Conservation (phyloP, 2,329 filamentous ascomycete species). For the Emydomyces testavorans region DNA sequence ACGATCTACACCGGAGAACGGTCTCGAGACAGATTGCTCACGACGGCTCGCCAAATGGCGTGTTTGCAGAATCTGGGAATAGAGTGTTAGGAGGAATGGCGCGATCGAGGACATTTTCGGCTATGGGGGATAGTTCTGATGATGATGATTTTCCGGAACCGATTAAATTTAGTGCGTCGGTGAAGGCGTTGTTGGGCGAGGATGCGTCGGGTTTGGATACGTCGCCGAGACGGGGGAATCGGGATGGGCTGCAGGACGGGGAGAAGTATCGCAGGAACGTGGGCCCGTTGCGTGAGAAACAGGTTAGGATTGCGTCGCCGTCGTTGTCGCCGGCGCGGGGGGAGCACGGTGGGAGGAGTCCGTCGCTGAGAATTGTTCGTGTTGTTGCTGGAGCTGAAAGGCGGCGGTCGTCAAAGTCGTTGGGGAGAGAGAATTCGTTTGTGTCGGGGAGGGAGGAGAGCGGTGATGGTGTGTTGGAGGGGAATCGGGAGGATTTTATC, state of each 20-base stretch:
- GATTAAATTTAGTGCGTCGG: slow-evolving; percentile 87
- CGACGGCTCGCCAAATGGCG: slow-evolving; percentile 24
- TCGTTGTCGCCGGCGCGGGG: too few species aligned
- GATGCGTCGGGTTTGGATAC: slow-evolving; percentile 45
- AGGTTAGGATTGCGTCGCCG: slow-evolving; percentile 30
- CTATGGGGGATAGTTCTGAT: slow-evolving; percentile 63
- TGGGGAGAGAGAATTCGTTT: slow-evolving; percentile 31
- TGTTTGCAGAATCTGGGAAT: slow-evolving; percentile 5
- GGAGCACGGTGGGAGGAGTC: slow-evolving; percentile 23
- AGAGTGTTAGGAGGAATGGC: slow-evolving; percentile 12
- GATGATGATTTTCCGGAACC: slow-evolving; percentile 87
- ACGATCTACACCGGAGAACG: slow-evolving; percentile 30
- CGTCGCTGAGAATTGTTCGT: slow-evolving; percentile 33
- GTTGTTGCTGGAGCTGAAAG: slow-evolving; percentile 28
- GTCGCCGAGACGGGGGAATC: slow-evolving; percentile 34
- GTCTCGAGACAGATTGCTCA: slow-evolving; percentile 25
- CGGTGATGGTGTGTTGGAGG: slow-evolving; percentile 17
- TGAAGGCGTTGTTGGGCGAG: slow-evolving; percentile 64
- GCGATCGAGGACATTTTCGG: slow-evolving; percentile 13
- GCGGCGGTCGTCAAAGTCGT: slow-evolving; percentile 19
- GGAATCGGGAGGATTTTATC: slow-evolving; percentile 27
- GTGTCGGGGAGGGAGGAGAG: slow-evolving; percentile 28
- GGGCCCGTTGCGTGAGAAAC: slow-evolving; percentile 21
- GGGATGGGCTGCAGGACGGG: slow-evolving; percentile 14
- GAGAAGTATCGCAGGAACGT: neutral